Base-by-base conservation (phyloP, 2,329 filamentous ascomycete species). In the Cytospora piceae region DNA sequence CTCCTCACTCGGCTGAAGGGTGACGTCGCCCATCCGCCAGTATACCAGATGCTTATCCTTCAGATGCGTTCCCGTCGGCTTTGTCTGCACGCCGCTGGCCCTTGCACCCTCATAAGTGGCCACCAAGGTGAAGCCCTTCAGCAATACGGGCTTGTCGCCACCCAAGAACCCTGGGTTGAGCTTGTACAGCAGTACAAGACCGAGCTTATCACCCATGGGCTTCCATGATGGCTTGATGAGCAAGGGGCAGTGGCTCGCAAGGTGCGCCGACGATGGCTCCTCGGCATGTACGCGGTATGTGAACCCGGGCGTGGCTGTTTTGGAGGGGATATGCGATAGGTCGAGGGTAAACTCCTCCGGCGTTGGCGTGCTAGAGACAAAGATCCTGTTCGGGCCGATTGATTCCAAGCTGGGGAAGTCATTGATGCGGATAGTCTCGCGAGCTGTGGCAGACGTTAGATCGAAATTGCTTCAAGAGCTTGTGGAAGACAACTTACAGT, bases 351-450 rank as follows among this genome's bases (percentile, higher is more conserved):
- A 99, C 73, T 94, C 90, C 66, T 96, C 94, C 4, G 90, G 85
- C 1, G 82, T 74, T 0, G 81, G 78, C 6, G 85, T 82, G 70
- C 93, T 90, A 37, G 89, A 87, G 60, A 98, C 88, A 77, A 98
- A 96, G 65, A 93, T 91, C 53, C 93, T 92, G 75, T 99, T 99
- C 1, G 94, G 93, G 0, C 93, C 94, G 64, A 99, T 94, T 73
- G 92, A 93, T 72, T 98, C 95, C 7, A 99, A 84, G n/a, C 86
- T 85, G 12, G 89, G 79, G 74, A 96, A 97, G 74, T 97, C 95
- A 73, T 96, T 92, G 67, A 99, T 86, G 24, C 92, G 89, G 70
- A 98, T 90, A 2, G 81, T 89, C 72, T 94, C 85, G 34, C 81
- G 80, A 24, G 78, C 84, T 87, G 32, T 1, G 22, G 24, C 31